phyloP scores from a whole-genome alignment of 495 filamentous ascomycete species.

The Penicillium cataractarum region DNA sequence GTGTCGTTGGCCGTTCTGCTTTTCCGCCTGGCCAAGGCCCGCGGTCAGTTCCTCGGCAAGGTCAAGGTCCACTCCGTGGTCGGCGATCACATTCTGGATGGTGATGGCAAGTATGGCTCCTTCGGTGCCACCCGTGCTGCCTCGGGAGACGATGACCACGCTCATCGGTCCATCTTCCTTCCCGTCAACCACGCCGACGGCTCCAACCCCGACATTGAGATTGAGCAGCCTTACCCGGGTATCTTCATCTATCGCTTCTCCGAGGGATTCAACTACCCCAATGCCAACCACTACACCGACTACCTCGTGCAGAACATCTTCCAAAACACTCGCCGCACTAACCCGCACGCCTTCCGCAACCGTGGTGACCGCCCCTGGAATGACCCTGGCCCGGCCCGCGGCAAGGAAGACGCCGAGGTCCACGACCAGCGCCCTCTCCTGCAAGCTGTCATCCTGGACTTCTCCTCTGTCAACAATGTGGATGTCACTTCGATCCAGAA shows the following conservation, averaged over 20 bases:
- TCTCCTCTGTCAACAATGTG: slow-evolving; percentile 94
- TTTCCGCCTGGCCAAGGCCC: slow-evolving; percentile 82
- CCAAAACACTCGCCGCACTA: slow-evolving; percentile 75
- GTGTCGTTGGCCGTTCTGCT: slow-evolving; percentile 78
- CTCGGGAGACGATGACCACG: slow-evolving; percentile 32
- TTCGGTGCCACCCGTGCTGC: slow-evolving; percentile 42
- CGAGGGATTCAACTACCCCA: slow-evolving; percentile 96
- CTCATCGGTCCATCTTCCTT: slow-evolving; percentile 78
- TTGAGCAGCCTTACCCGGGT: slow-evolving; percentile 83
- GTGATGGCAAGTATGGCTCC: slow-evolving; percentile 59
- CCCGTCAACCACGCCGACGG: slow-evolving; percentile 87
- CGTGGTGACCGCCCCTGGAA: slow-evolving; percentile 95
- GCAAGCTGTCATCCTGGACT: slow-evolving; percentile 92
- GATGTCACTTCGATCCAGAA: slow-evolving; percentile 94
- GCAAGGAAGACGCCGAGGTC: slow-evolving; percentile 43
- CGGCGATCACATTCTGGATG: slow-evolving; percentile 78
- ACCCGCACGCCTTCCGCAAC: slow-evolving; percentile 60
- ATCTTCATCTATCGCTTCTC: slow-evolving; percentile 98
- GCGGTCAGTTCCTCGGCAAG: slow-evolving; percentile 83
- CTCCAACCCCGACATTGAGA: slow-evolving; percentile 82
- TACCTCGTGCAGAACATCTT: slow-evolving; percentile 75
- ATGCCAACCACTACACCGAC: slow-evolving; percentile 89
- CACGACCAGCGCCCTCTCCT: slow-evolving; percentile 70
- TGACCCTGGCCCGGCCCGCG: slow-evolving; percentile 77
- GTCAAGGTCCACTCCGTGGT: slow-evolving; percentile 89